Evolutionary conservation across 768 basidiomycete genomes (phyloP).

Genomic region (Solioccasus polychromus): DNA sequence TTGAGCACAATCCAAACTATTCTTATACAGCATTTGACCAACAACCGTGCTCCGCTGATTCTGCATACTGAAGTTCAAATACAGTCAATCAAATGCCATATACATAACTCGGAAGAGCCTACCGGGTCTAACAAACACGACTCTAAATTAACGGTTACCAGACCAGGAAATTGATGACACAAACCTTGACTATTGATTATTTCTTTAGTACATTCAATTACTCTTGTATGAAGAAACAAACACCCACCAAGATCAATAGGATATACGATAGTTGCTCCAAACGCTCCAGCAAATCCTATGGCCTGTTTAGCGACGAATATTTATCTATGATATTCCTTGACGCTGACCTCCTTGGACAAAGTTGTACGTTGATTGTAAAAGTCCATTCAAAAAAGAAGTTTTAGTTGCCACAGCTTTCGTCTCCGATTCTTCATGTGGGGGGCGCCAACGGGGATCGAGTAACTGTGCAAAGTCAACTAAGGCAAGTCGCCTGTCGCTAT

Average conservation of each 20-base stretch:
- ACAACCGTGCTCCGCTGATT: slow-evolving; percentile 97
- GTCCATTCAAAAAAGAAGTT: slow-evolving; percentile 47
- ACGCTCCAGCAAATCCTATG: slow-evolving; percentile 82
- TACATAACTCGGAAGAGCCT: slow-evolving; percentile 7
- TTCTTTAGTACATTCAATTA: slow-evolving; percentile 8
- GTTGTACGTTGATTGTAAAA: slow-evolving; percentile 76
- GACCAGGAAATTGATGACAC: slow-evolving; percentile 15
- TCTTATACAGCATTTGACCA: slow-evolving; percentile 95
- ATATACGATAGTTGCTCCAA: slow-evolving; percentile 97
- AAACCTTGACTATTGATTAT: slow-evolving; percentile 63
- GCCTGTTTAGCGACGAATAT: slow-evolving; percentile 17
- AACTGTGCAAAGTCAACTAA: slow-evolving; percentile 90
- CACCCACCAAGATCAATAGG: slow-evolving; percentile 88
- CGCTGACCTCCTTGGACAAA: slow-evolving; percentile 79
- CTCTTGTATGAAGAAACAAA: not conserved
- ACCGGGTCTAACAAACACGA: slow-evolving; percentile 53
- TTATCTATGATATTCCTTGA: not conserved
- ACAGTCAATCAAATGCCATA: slow-evolving; percentile 1
- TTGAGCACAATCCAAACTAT: slow-evolving; percentile 88
- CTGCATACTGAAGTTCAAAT: slow-evolving; percentile 66
- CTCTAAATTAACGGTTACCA: slow-evolving; percentile 8
- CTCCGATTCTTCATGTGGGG: slow-evolving; percentile 57
- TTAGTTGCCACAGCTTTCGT: slow-evolving; percentile 28
- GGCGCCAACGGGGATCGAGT: slow-evolving; percentile 84
- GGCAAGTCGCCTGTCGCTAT: slow-evolving; percentile 65